Percentiles rank a stretch among this genome's conserved stretches.
Conservation (phyloP, 495 filamentous ascomycete genomes). For the Achaetomiella virescens region DNA sequence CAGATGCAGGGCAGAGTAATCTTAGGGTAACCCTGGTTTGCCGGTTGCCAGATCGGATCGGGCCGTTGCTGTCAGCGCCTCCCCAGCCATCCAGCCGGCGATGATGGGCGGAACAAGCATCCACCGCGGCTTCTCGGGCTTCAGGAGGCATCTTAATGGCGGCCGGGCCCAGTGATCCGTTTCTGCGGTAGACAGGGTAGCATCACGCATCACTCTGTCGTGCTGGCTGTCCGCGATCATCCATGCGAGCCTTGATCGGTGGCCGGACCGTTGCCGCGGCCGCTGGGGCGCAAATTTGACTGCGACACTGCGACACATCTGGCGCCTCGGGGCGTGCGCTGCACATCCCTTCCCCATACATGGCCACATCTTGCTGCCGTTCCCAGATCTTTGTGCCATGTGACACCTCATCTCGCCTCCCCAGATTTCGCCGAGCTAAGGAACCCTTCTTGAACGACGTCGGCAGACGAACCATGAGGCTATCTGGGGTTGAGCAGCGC, state of each 20-base stretch:
- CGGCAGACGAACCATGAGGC: slow-evolving; percentile 25
- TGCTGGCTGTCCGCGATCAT: slow-evolving; percentile 22
- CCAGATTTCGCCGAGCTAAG: slow-evolving; percentile 17
- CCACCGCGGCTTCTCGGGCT: background rate
- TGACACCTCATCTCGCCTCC: slow-evolving; percentile 33
- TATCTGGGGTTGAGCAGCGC: slow-evolving; percentile 15
- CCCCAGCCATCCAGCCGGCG: slow-evolving; percentile 3
- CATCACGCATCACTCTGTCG: slow-evolving; percentile 17
- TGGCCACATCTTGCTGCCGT: slow-evolving; percentile 25
- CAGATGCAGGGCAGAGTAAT: background rate
- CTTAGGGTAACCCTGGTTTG: background rate
- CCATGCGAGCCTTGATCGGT: slow-evolving; percentile 13
- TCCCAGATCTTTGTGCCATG: slow-evolving; percentile 36
- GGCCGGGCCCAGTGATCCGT: slow-evolving; percentile 5
- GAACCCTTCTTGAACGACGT: slow-evolving; percentile 19
- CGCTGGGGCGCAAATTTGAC: slow-evolving; percentile 11
- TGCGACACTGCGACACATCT: slow-evolving; percentile 23
- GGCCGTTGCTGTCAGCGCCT: slow-evolving; percentile 17
- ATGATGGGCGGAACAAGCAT: background rate
- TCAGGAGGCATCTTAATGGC: background rate
- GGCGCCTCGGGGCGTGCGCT: slow-evolving; percentile 22
- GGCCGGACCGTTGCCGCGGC: slow-evolving; percentile 18
- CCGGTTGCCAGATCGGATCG: slow-evolving; percentile 20
- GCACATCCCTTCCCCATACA: slow-evolving; percentile 21
- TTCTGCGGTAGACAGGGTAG: slow-evolving; percentile 6